Conservation (phyloP, 192 early-diverging fungal genomes). For the Funneliformis geosporum region DNA sequence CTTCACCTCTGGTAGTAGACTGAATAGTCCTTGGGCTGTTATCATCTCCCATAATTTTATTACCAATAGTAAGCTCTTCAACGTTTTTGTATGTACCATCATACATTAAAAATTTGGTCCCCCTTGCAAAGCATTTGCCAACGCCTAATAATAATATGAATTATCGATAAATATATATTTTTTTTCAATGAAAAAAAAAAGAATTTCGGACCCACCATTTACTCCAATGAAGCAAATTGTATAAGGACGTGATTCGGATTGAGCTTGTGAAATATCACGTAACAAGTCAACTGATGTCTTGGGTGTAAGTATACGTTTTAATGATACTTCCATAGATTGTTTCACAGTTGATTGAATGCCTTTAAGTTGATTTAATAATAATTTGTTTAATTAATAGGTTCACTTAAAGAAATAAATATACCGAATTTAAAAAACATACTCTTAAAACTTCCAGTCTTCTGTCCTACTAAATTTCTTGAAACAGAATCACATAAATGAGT, state of each 20-base stretch:
- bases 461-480: conserved; percentile 65
- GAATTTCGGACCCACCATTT: conserved; percentile 71
- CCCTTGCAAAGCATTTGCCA: conserved; percentile 1
- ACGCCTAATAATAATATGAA: conserved; percentile 12
- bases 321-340: conserved; percentile 78
- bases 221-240: conserved; percentile 93
- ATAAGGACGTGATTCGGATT: conserved; percentile 73
- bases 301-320: conserved; percentile 87
- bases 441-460: conserved; percentile 76
- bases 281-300: conserved; percentile 87
- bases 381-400: neutral
- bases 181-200: neutral
- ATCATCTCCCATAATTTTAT: conserved; percentile 56
- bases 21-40: conserved; percentile 46
- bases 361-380: conserved; percentile 23
- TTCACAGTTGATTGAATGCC: conserved; percentile 67
- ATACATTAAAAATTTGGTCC: neutral
- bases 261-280: conserved; percentile 80
- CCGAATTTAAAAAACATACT: conserved; percentile 42
- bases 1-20: conserved; percentile 42
- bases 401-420: neutral
- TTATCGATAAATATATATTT: neutral
- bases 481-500: conserved; percentile 84
- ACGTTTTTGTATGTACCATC: conserved; percentile 1
- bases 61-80: conserved; percentile 43